Evolutionary conservation across 768 basidiomycete genomes (phyloP), one percentile per base, ranked within the genome.

Genomic region (Dictyophora rubrovolvata): DNA sequence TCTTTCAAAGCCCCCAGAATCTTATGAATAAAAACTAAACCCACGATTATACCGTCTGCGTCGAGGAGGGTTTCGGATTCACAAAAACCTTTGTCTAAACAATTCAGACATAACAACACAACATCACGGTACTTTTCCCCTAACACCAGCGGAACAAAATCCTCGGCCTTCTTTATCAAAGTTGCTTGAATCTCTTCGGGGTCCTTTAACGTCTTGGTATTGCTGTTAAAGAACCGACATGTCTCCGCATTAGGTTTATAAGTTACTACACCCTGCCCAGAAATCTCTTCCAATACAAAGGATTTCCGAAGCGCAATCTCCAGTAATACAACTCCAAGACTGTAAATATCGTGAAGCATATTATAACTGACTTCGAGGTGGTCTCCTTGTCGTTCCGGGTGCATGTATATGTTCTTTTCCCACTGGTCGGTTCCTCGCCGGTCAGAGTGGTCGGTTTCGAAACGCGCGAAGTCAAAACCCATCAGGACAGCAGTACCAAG

Each of bases 231-330:
- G 11, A 42, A 42, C 10, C 12, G 42, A 42, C n/a, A 42, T 14
- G 42, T 9, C 42, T 42, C 14, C 14, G 11, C 14, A 12, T 42
- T 42, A 14, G 42, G 42, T 14, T 42, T 42, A n/a, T 42, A 42
- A 9, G 10, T 12, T 12, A 28, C 28, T 7, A 42, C n/a, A 9
- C 42, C 42, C 4, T 42, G 42, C n/a, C 11, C 11, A n/a, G 36
- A 37, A 14, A 5, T 42, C 12, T 37, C n/a, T 18, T 34, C 53
- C 11, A 53, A n/a, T 18, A 56, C 42, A 48, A 56, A 21, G 22
- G 55, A 46, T 22, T 48, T 46, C 55, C 55, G 47, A 37, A 56
- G 55, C 21, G 55, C 55, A 20, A 56, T 56, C 33, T 56, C 55
- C n/a, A 56, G 46, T 0, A 56, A 36, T 20, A 56, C 55, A 18